These are phyloP conservation scores for Ilyonectria destructans DNA, from an alignment of 2,329 filamentous ascomycete species.

Conservation along the genomic window DNA sequence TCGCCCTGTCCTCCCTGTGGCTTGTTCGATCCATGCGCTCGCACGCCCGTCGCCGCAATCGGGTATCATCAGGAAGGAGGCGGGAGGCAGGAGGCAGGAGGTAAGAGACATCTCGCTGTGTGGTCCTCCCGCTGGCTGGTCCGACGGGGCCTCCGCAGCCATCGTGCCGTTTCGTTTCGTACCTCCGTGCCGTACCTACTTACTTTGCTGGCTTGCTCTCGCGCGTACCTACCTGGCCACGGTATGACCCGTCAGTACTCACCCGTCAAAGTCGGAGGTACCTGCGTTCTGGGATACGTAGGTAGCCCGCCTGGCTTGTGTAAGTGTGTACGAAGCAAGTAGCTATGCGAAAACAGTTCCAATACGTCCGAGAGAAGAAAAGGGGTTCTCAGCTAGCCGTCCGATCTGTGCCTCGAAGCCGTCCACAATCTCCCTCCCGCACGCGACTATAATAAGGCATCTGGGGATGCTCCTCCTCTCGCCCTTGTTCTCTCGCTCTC, in stretches of 20 bases:
- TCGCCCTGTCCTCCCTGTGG: slow-evolving; percentile 21
- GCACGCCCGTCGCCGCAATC: neutral
- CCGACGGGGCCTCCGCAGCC: neutral
- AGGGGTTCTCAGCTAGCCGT: slow-evolving; percentile 26
- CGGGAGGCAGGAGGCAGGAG: neutral
- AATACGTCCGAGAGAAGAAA: slow-evolving; percentile 16
- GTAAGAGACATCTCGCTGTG: neutral
- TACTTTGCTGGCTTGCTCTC: slow-evolving; percentile 13
- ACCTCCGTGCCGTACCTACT: neutral
- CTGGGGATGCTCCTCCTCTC: slow-evolving; percentile 24
- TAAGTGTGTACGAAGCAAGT: slow-evolving; percentile 16
- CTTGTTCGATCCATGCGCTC: slow-evolving; percentile 20
- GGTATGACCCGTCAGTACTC: slow-evolving; percentile 25
- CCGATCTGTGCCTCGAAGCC: slow-evolving; percentile 16
- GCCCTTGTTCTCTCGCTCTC: slow-evolving; percentile 23
- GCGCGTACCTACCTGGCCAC: slow-evolving; percentile 3
- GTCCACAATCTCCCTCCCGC: slow-evolving; percentile 24
- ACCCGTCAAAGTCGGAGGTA: slow-evolving; percentile 21
- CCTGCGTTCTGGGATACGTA: slow-evolving; percentile 27
- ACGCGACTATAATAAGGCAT: slow-evolving; percentile 34
- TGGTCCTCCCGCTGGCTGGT: neutral
- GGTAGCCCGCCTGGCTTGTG: slow-evolving; percentile 22
- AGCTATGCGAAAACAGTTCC: neutral
- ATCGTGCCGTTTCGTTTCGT: slow-evolving; percentile 28
- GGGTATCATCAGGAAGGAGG: neutral